Evolutionary conservation across 371 early-diverging fungal genomes (phyloP).

Genomic region (Chytridiales sp.): DNA sequence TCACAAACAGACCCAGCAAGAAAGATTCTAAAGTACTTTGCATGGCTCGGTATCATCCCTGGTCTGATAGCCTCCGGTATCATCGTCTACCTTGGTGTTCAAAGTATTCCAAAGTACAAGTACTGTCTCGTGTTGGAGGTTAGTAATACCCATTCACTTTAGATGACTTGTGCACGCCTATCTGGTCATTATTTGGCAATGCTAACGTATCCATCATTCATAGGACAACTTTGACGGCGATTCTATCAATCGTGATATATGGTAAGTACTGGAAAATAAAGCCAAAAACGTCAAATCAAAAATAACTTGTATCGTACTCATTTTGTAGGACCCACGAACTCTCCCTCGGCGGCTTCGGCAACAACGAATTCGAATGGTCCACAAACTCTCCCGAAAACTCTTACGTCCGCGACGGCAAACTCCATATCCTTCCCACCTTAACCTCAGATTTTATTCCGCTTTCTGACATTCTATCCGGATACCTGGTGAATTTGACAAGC

Average conservation of each 20-base stretch:
- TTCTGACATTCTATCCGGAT: not conserved
- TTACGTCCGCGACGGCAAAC: conserved; percentile 61
- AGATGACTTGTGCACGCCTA: not conserved
- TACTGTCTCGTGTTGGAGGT: conserved; percentile 9
- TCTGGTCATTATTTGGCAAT: not conserved
- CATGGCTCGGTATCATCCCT: conserved; percentile 13
- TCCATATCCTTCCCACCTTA: conserved; percentile 66
- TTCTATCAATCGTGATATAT: conserved; percentile 1
- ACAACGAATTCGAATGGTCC: conserved; percentile 26
- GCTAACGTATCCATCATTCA: not conserved
- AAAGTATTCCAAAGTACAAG: conserved; percentile 10
- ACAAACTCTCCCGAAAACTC: conserved; percentile 43
- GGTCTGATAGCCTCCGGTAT: not conserved
- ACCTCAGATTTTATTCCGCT: conserved; percentile 38
- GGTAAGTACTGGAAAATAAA: too few species aligned
- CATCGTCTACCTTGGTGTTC: not conserved
- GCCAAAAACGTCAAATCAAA: too few species aligned
- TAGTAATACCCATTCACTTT: too few species aligned
- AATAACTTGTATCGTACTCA: too few species aligned
- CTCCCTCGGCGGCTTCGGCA: conserved; percentile 23
- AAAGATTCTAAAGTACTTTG: not conserved
- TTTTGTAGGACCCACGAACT: conserved; percentile 33
- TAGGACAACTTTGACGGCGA: conserved; percentile 7
- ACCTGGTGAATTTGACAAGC: not conserved
- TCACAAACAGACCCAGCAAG: not conserved